Evolutionary conservation across 129 eudicot species (phyloP), one percentile per base, ranked within the genome.

Genomic region (Escallonia herrerae): DNA sequence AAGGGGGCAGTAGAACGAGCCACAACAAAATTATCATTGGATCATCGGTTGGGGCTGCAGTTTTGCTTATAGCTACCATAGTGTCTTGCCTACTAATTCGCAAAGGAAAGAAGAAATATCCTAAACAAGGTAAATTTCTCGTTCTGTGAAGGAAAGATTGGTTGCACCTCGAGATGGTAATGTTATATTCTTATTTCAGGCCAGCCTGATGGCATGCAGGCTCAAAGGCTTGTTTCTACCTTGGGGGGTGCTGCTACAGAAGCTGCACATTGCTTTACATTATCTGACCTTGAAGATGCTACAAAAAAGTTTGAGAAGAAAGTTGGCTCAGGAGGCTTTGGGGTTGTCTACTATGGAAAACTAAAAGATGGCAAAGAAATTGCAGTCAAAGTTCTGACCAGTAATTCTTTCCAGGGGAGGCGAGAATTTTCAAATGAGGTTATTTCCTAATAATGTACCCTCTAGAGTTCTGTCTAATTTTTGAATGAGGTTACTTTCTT

Each of bases 251-350:
- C 85, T 66, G 75, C 84, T 14, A 63, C 89, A 43, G 99, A 93
- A 74, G 83, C 96, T 47, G 99, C 93, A 37, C 96, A 93, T 72
- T 82, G 81, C 78, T 93, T 93, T 75, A 73, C 93, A 40, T 78
- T 86, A 64, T 72, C 86, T 10, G 99, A 93, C 63, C 81, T 93
- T 58, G 70, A 82, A 41, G 84, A 76, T 5, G 96, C 99, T 45
- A 93, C 99, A 41, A 89, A 67, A 68, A 76, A 81, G 33, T 93
- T 93, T 37, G 99, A 89, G 77, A 89, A 74, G 65, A 88, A 89
- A 78, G 77, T 93, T 62, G 99, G 99, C 33, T 88, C 99, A 3
- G 99, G 99, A 77, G 99, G 96, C 22, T 93, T 86, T 82, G 99
- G 99, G 54, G 87, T 88, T 14, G 99, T 93, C 8, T 89, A 79